phyloP scores from a whole-genome alignment of 1,139 yeast genomes.

The Saccharomyces hybrid region DNA sequence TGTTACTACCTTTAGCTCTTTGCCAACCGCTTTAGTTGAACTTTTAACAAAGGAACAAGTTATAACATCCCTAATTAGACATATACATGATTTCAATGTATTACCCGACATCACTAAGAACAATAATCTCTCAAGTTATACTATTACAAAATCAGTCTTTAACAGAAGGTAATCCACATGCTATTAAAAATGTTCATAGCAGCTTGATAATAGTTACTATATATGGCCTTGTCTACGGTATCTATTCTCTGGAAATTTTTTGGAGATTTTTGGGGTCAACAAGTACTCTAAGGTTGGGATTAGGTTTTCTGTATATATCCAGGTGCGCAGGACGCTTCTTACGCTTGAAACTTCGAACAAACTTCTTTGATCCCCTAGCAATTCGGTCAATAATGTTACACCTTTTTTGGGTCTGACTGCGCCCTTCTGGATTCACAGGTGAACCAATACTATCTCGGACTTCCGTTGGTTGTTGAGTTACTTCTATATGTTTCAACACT shows the following conservation, averaged over 20 bases:
- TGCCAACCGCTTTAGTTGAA: not conserved
- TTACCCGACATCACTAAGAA: not conserved
- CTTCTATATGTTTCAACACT: not conserved
- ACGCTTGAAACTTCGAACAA: constrained; percentile 5
- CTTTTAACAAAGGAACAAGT: not conserved
- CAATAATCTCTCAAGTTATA: not conserved
- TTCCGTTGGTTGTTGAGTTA: not conserved
- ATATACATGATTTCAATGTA: not conserved
- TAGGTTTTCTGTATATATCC: constrained; percentile 8
- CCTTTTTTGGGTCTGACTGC: not conserved
- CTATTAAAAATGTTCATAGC: not conserved
- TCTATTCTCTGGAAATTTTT: not conserved
- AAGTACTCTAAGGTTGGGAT: not conserved
- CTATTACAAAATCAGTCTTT: not conserved
- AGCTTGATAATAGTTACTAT: not conserved
- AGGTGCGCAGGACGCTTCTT: constrained; percentile 5
- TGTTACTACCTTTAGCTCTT: not conserved
- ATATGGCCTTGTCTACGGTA: not conserved
- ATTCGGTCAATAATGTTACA: not conserved
- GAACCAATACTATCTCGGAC: too few species aligned
- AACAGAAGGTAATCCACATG: not conserved
- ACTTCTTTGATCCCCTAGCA: constrained; percentile 4
- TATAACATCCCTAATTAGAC: not conserved
- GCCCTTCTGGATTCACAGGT: not conserved
- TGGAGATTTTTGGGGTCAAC: not conserved